Evolutionary conservation across 805 yeast species (phyloP), one percentile per base, ranked within the genome.

Genomic region (Candida arabinofermentans): DNA sequence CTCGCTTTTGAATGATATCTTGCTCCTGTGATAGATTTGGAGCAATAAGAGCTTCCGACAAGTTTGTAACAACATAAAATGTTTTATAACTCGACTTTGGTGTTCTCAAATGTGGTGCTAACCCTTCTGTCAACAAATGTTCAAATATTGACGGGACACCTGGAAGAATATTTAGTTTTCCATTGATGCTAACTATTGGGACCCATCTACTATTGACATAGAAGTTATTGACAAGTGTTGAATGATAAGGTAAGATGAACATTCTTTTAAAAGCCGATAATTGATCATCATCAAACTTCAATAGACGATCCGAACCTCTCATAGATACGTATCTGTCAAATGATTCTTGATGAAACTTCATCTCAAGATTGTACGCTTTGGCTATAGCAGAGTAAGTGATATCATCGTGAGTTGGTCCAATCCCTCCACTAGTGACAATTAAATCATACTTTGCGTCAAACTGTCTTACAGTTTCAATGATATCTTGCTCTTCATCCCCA

Each of bases 381-480:
- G 91, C 86, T n/a, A 88, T 59, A 1, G 86, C 70, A 39, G 77
- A 79, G 59, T 88, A 88, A 0, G 96, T 87, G 46, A 88, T 83
- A 58, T 88, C 96, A 57, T 88, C 96, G 53, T 87, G 95, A 0
- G 96, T 88, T 4, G 95, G 86, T 0, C 96, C 96, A 44, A 88
- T 86, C 0, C 78, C 82, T 24, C 86, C 84, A 41, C 83, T 72
- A 1, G 95, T 86, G 18, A 85, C 75, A 7, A 85, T 72, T 34
- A 86, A 72, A 54, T 84, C 88, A 50, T 78, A 81, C 34, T 69
- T 64, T n/a, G 68, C 59, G 17, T 64, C 50, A n/a, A 77, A 66
- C 34, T 81, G 62, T 9, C 64, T 53, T 24, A 58, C 60, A 18
- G 85, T 61, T 0, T 81, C 74, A 1, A 70, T 64, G 34, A 88